phyloP scores from a whole-genome alignment of 805 yeast species.

The Saccharomyces jurei region DNA sequence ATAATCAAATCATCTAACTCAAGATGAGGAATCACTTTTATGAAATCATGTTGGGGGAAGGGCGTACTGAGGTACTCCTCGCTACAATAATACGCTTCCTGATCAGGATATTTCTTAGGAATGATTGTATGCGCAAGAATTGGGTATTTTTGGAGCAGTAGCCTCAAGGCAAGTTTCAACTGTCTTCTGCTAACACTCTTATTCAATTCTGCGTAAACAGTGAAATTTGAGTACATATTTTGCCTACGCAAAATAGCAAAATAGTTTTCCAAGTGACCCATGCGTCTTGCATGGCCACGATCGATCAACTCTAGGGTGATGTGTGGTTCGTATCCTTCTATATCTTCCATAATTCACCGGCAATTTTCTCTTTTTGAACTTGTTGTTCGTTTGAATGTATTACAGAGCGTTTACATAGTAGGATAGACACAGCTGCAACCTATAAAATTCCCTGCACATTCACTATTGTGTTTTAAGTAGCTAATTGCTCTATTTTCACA shows the following conservation, averaged over 20 bases:
- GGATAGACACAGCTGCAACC: neutral
- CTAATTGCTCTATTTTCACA: neutral
- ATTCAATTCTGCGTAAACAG: constrained; percentile 15
- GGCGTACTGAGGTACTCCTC: constrained; percentile 16
- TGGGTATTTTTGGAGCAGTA: constrained; percentile 16
- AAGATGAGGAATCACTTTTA: constrained; percentile 13
- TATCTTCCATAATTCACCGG: neutral
- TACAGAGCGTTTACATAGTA: neutral
- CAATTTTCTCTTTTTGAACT: neutral
- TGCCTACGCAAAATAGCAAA: constrained; percentile 22
- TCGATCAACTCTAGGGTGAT: constrained; percentile 9
- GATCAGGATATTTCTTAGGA: constrained; percentile 12
- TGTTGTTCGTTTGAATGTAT: neutral
- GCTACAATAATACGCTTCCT: constrained; percentile 13
- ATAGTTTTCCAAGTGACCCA: constrained; percentile 24
- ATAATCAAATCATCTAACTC: constrained; percentile 15
- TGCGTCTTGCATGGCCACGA: constrained; percentile 25
- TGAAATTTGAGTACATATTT: constrained; percentile 19
- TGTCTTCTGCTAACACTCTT: constrained; percentile 2
- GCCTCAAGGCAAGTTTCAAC: constrained; percentile 11
- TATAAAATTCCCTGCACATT: neutral
- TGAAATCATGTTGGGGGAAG: constrained; percentile 18
- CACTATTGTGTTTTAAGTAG: neutral
- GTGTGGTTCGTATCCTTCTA: constrained; percentile 4
- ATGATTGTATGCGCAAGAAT: constrained; percentile 14